Evolutionary conservation across 2,329 filamentous ascomycete genomes (phyloP), one percentile per base, ranked within the genome.

Genomic region (Raffaelea albimanens): DNA sequence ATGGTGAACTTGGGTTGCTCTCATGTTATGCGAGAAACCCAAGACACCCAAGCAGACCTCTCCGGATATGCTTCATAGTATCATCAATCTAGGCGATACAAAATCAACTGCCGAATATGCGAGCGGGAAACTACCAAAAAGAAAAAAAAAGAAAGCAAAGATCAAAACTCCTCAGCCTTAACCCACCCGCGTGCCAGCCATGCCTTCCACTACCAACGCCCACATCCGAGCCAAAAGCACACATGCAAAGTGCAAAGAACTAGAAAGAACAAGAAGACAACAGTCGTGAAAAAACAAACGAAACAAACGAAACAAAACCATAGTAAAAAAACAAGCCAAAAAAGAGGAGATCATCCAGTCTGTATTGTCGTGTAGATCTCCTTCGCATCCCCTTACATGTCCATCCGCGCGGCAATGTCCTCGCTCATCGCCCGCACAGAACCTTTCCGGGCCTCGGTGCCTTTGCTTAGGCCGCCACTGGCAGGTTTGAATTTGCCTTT

Each of bases 381-480:
- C 34, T 19, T 16, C 34, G 8, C 5, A 8, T 8, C 34, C 34
- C 34, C 18, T 38, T 71, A 79, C 55, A 83, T 74, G 57, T 83
- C 80, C 77, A 83, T 82, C 19, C 70, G 68, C 4, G 71, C 71
- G 25, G 76, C 78, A 42, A 83, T 70, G 52, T 83, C 80, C 61
- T 83, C 79, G 54, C 78, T 82, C 61, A 81, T 71, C 25, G 73
- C 72, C 38, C 78, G 69, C 40, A 77, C 67, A 8, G 67, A 66
- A 40, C 66, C 65, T 48, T 64, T 66, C 50, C 67, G 66, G 20
- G 67, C 67, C 16, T 66, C 64, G 40, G 71, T 67, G 18, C 70
- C 61, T n/a, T 65, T 64, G 11, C 55, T 58, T 18, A 64, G 60
- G 9, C 55, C 59, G 7, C 58, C 52, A 16, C 54, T 59, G n/a